A percentile compares a stretch with the other conserved stretches of the same genome.
Evolutionary conservation across 768 basidiomycete species (phyloP).

Genomic region (Kwoniella bestiolae): DNA sequence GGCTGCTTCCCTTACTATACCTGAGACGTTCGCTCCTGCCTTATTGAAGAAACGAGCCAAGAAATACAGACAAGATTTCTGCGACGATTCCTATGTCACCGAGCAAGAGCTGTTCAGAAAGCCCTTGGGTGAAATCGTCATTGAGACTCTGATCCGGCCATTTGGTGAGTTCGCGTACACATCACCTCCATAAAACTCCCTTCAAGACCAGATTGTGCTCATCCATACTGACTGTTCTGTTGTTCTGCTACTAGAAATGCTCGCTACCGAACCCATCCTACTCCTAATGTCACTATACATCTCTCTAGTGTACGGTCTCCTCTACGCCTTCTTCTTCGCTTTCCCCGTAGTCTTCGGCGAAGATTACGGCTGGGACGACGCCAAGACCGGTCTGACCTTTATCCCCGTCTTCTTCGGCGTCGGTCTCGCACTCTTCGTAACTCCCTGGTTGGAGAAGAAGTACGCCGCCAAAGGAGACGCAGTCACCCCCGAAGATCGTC

Average conservation of each 20-base stretch:
- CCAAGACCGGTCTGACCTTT: slow-evolving; percentile 39
- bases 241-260: slow-evolving; percentile 41
- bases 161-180: slow-evolving; percentile 36
- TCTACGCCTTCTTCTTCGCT: slow-evolving; percentile 52
- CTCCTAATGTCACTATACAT: slow-evolving; percentile 46
- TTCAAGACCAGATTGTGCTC: no score
- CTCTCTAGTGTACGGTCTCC: slow-evolving; percentile 44
- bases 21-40: slow-evolving; percentile 57
- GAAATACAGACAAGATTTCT: slow-evolving; percentile 43
- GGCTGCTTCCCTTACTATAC: slow-evolving; percentile 34
- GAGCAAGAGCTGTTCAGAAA: slow-evolving; percentile 41
- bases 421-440: slow-evolving; percentile 38
- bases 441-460: slow-evolving; percentile 28
- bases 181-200: slow-evolving; percentile 39
- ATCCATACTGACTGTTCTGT: slow-evolving; percentile 27
- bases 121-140: slow-evolving; percentile 32
- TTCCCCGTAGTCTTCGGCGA: slow-evolving; percentile 45
- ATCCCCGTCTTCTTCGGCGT: slow-evolving; percentile 43
- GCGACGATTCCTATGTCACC: slow-evolving; percentile 47
- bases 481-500: slow-evolving; percentile 50
- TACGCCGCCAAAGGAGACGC: slow-evolving; percentile 27
- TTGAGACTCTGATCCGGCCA: slow-evolving; percentile 40
- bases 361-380: slow-evolving; percentile 38
- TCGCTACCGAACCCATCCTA: slow-evolving; percentile 55
- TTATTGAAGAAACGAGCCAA: slow-evolving; percentile 54